Base-by-base conservation (phyloP, 2,329 filamentous ascomycete genomes). In the Colletotrichum australisinense region DNA sequence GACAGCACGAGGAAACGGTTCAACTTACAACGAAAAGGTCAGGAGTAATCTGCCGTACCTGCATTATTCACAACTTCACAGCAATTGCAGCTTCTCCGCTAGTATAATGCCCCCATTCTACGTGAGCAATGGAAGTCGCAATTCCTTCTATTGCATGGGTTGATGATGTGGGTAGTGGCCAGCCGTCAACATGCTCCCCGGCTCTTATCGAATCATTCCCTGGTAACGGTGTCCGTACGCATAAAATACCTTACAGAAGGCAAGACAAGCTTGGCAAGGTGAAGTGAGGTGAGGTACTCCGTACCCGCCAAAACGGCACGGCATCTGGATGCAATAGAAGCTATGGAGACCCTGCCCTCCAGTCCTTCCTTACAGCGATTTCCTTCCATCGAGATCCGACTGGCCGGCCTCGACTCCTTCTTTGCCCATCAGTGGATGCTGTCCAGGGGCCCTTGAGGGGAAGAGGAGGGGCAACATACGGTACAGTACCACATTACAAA, bases 241-340 rank as follows among this genome's bases (percentile, higher is more conserved):
- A 46, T 16, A 8, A 22, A 52, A 32, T 32, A 32, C 32, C 32
- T 32, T 32, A 5, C 3, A 32, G 32, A 32, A 32, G 9, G 32
- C 32, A 32, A 32, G 32, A 32, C 32, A 32, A 32, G 32, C 32
- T 32, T 32, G 32, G 55, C 68, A 67, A 56, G 22, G 42, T 46
- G 42, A 46, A n/a, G 42, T 9, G 42, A 19, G 19, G 42, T 46
- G 42, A 46, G 16, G 42, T n/a, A 32, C 32, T 32, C 32, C 32
- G 11, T 32, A 46, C 42, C 42, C 42, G 16, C 42, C 42, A 46
- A 35, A 56, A 26, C 56, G 57, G 24, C 30, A 64, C 70, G 70
- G 60, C 67, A 69, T 30, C 62, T 70, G 67, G 55, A 73, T 65
- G 70, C 70, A 73, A 70, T 65, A 63, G 70, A 73, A 73, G 70